phyloP scores from a whole-genome alignment of 2,329 filamentous ascomycete species.

The Fusarium sp. region DNA sequence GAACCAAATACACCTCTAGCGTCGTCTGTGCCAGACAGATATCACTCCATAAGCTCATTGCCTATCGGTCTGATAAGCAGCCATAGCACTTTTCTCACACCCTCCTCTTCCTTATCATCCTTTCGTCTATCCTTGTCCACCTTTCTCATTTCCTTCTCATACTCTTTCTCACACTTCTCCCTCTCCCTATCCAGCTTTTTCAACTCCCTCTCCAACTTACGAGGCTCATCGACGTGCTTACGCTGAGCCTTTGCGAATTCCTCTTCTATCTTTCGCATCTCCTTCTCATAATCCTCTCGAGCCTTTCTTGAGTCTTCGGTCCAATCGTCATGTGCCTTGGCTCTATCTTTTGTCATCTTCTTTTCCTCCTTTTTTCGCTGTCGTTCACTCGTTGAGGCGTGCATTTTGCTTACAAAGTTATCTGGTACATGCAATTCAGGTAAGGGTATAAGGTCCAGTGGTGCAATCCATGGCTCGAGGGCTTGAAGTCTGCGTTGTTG shows the following conservation, averaged over 20 bases:
- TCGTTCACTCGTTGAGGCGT: not conserved
- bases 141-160: not conserved
- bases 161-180: not conserved
- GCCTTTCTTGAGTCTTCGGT: not conserved
- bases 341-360: not conserved
- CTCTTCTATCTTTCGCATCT: not conserved
- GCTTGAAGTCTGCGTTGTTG: not conserved
- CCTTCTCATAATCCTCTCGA: not conserved
- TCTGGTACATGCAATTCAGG: not conserved
- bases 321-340: not conserved
- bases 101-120: not conserved
- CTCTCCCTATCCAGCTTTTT: not conserved
- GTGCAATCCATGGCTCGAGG: not conserved
- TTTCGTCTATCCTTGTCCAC: not conserved
- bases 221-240: not conserved
- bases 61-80: not conserved
- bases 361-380: not conserved
- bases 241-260: not conserved
- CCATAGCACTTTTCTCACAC: not conserved
- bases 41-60: not conserved
- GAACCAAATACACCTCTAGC: too few relatives aligned
- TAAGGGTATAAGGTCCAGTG: not conserved
- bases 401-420: not conserved
- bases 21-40: accelerated
- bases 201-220: not conserved